phyloP scores from a whole-genome alignment of 2,329 filamentous ascomycete genomes.

The Dryadomyces quercus-mongolicae region DNA sequence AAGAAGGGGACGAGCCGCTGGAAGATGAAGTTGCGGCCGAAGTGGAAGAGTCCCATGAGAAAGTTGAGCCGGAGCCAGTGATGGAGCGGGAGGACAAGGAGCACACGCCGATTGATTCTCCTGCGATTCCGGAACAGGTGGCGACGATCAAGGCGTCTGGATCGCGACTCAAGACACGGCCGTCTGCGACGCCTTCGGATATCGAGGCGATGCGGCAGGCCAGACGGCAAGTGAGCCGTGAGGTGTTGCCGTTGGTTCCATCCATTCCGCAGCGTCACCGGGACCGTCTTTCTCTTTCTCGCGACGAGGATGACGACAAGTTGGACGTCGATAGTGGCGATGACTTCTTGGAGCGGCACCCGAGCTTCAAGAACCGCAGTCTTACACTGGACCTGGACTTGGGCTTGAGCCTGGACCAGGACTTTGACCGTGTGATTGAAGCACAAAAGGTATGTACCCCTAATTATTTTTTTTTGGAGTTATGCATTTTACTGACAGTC shows the following conservation, averaged over 20 bases:
- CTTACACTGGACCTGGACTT: conserved; percentile 73
- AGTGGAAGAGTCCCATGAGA: conserved; percentile 21
- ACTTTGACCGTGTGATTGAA: conserved; percentile 92
- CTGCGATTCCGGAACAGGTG: conserved; percentile 63
- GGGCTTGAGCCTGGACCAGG: conserved; percentile 75
- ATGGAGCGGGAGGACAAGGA: not conserved
- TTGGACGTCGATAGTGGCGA: conserved; percentile 22
- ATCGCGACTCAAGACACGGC: conserved; percentile 76
- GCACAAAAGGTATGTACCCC: conserved; percentile 78
- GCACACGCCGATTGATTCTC: conserved; percentile 30
- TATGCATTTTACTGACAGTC: conserved; percentile 55
- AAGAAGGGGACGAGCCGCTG: conserved; percentile 14
- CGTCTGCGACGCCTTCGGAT: conserved; percentile 80
- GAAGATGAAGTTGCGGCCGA: conserved; percentile 20
- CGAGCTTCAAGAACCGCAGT: conserved; percentile 70
- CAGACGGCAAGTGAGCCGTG: conserved; percentile 72
- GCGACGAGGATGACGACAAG: conserved; percentile 25
- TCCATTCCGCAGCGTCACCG: conserved; percentile 49
- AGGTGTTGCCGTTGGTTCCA: conserved; percentile 43
- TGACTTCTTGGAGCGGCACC: conserved; percentile 45
- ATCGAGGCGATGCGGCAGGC: conserved; percentile 74
- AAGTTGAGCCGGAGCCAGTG: conserved; percentile 12
- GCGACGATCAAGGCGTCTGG: conserved; percentile 85
- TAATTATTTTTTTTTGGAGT: conserved; percentile 15
- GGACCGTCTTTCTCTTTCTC: conserved; percentile 41